Percentiles rank a stretch among this genome's conserved stretches.
Conservation (phyloP, 2,329 filamentous ascomycete species). For the Trichoderma semiorbis region DNA sequence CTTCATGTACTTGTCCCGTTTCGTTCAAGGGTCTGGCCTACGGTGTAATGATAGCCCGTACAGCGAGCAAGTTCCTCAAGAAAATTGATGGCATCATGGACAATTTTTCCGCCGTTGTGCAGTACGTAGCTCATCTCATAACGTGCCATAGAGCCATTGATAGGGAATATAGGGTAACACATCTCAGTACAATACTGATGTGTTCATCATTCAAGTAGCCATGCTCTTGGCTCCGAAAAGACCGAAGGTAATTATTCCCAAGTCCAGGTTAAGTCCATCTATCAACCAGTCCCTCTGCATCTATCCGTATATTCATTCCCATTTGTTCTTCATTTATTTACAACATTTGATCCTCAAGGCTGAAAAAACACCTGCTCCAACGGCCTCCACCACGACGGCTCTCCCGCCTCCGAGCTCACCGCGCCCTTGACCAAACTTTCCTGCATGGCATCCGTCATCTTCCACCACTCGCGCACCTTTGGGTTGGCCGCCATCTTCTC, state of each 20-base stretch:
- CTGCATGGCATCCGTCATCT: constrained; percentile 74
- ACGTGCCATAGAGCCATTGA: background rate
- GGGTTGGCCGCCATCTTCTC: constrained; percentile 68
- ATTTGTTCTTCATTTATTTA: background rate
- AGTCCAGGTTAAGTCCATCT: background rate
- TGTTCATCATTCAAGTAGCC: background rate
- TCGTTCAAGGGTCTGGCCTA: background rate
- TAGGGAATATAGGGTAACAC: no score
- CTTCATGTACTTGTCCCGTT: background rate
- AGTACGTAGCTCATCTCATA: background rate
- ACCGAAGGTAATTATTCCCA: background rate
- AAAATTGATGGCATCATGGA: background rate
- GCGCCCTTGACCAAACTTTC: constrained; percentile 60
- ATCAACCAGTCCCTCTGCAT: background rate
- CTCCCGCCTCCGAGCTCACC: constrained; percentile 54
- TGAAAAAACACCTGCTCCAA: constrained; percentile 67
- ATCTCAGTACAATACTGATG: background rate
- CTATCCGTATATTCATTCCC: background rate
- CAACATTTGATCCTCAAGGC: constrained; percentile 33
- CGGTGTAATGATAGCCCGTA: background rate
- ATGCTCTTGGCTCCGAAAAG: background rate
- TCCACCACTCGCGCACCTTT: constrained; percentile 75
- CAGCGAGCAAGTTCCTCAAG: background rate
- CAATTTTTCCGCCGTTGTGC: background rate
- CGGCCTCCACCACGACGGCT: constrained; percentile 65